Percentiles rank a stretch among this genome's conserved stretches.
phyloP scores from a whole-genome alignment of 2,329 filamentous ascomycete species.

The Exophiala alcalophila region DNA sequence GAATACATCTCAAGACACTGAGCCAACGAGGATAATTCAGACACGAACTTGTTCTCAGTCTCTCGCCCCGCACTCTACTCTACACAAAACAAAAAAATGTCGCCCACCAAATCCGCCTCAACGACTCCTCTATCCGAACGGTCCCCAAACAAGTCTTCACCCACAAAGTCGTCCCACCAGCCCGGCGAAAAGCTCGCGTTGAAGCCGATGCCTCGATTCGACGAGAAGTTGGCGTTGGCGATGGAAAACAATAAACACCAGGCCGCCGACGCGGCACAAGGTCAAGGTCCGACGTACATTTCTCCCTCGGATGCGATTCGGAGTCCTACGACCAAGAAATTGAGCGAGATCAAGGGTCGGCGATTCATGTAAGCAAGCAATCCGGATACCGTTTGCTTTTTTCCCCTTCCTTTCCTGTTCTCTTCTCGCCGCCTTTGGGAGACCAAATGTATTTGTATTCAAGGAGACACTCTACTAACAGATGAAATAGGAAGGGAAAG shows the following conservation, averaged over 20 bases:
- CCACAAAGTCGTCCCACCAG: conserved; percentile 16
- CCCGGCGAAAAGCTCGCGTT: conserved; percentile 5
- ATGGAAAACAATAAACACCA: too few relatives aligned
- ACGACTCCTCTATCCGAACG: conserved; percentile 15
- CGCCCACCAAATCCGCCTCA: conserved; percentile 14
- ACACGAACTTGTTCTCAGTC: too few relatives aligned
- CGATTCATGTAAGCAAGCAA: conserved; percentile 36
- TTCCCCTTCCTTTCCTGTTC: neutral
- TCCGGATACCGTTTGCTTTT: neutral
- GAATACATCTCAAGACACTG: too few relatives aligned
- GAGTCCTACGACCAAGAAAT: conserved; percentile 50
- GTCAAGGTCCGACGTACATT: conserved; percentile 39
- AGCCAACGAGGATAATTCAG: too few relatives aligned
- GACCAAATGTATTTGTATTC: neutral
- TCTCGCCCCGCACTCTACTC: too few relatives aligned
- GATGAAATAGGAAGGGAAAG: conserved; percentile 22
- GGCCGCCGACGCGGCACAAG: conserved; percentile 1
- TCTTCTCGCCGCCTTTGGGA: too few relatives aligned
- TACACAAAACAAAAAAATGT: too few relatives aligned
- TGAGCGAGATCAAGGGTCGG: conserved; percentile 50
- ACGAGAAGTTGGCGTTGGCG: too few relatives aligned
- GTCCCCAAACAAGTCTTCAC: conserved; percentile 22
- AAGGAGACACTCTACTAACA: neutral
- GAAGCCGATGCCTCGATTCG: conserved; percentile 12
- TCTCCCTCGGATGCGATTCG: conserved; percentile 51